A percentile compares a stretch with the other conserved stretches of the same genome.
phyloP scores from a whole-genome alignment of 495 filamentous ascomycete genomes.

The Clohesyomyces aquaticus region DNA sequence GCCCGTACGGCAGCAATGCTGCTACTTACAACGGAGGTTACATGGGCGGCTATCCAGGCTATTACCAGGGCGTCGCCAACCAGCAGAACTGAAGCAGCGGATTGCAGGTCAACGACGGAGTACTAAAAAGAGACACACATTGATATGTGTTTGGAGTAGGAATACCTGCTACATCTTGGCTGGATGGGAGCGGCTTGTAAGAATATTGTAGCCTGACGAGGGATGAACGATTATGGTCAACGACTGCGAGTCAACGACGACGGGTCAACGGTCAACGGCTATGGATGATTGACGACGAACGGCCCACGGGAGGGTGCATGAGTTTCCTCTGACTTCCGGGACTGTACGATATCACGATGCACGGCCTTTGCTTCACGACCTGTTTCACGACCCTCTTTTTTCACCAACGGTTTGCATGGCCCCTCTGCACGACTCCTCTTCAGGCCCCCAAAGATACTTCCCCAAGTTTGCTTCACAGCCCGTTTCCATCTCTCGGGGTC shows the following conservation, averaged over 20 bases:
- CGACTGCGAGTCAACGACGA: conserved; percentile 1
- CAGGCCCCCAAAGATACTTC: too few species aligned
- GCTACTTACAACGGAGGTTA: conserved; percentile 1
- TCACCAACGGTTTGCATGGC: too few species aligned
- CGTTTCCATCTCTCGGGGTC: too few species aligned
- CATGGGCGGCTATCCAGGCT: neutral
- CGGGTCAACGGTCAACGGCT: conserved; percentile 2
- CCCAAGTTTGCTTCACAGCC: too few species aligned
- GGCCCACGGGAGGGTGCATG: neutral
- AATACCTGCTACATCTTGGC: neutral
- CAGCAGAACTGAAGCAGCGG: neutral
- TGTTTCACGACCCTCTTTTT: too few species aligned
- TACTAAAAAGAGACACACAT: too few species aligned
- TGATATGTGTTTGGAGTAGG: too few species aligned
- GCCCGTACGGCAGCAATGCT: conserved; percentile 1
- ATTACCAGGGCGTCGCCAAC: neutral
- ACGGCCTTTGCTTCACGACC: neutral
- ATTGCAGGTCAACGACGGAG: too few species aligned
- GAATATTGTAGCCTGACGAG: too few species aligned
- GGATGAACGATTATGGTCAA: too few species aligned
- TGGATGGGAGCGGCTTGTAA: neutral
- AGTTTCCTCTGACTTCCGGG: neutral
- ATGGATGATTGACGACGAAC: neutral
- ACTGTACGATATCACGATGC: neutral
- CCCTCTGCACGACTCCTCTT: too few species aligned